Percentiles rank a stretch among this genome's conserved stretches.
Conservation (phyloP, 305 asterid species). For the Fraxinus platypoda region DNA sequence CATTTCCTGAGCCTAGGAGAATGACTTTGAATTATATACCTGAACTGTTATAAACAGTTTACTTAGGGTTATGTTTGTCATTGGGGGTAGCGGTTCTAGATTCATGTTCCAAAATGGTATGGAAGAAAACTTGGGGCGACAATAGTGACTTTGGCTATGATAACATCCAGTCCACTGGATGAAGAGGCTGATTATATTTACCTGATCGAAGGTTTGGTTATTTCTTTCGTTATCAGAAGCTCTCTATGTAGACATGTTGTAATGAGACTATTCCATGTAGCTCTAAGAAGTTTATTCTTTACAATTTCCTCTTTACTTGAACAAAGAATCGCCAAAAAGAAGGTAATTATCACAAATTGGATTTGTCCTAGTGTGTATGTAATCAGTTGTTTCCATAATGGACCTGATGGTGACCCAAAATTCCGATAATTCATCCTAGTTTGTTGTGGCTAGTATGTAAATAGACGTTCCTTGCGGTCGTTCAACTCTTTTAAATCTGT, state of each 20-base stretch:
- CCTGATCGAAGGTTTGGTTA: background rate
- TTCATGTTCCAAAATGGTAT: background rate
- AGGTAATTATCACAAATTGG: background rate
- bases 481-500: background rate
- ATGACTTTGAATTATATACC: constrained; percentile 4
- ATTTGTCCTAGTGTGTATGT: background rate
- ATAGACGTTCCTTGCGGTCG: background rate
- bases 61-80: background rate
- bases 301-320: background rate
- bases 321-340: background rate
- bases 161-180: constrained; percentile 5
- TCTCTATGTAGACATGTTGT: background rate
- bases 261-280: background rate
- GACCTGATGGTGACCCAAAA: background rate
- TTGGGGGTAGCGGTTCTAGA: background rate
- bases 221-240: background rate
- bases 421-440: background rate
- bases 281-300: background rate
- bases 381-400: background rate
- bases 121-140: background rate
- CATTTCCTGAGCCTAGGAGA: background rate
- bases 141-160: background rate
- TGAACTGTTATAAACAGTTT: background rate
- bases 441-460: background rate
- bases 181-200: background rate